Base-by-base conservation (phyloP, 768 basidiomycete genomes). In the Termitomyces sp. region DNA sequence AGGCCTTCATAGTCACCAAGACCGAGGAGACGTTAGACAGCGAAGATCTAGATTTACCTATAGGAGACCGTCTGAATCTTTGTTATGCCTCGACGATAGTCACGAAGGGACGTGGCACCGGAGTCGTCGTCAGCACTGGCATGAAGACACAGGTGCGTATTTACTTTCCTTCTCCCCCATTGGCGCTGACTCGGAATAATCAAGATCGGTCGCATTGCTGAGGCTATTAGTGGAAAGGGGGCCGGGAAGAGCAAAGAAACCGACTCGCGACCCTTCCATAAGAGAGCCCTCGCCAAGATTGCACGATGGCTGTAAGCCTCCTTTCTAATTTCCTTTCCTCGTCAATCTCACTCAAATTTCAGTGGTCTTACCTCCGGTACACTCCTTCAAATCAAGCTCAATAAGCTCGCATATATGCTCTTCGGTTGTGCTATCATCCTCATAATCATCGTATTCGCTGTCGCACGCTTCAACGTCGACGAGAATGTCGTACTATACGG, bases 61-160 rank as follows among this genome's bases (percentile, higher is more conserved):
- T 77, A 55, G 78, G 75, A 9, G 78, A 80, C 55, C 74, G 78
- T 24, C 60, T 73, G 42, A 79, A 80, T 54, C 65, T 80, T 42
- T 75, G 73, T 26, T 76, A 74, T 64, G 79, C 76, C 39, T 82
- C 74, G 42, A 81, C 67, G 4, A 56, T 72, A n/a, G 71, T 75
- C 12, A 75, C 72, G 8, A 82, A 82, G 67, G 82, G 82, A 45
- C 76, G 82, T 34, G 81, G 76, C 4, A 73, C 74, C 14, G 79
- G 78, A 32, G 70, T 84, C 39, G 75, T 79, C 46, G 71, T 78
- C 48, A 71, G 66, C 20, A 82, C 80, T n/a, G 81, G 75, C 10
- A 82, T 83, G 82, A 65, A 72, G 45, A 81, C 83, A 3, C 79
- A 83, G 65, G 77, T 82, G 45, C 72, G 47, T 69, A 66, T 42